These are phyloP conservation scores for Hypoxylon lienhwacheense DNA, from an alignment of 495 filamentous ascomycete genomes.

Conservation along the genomic window DNA sequence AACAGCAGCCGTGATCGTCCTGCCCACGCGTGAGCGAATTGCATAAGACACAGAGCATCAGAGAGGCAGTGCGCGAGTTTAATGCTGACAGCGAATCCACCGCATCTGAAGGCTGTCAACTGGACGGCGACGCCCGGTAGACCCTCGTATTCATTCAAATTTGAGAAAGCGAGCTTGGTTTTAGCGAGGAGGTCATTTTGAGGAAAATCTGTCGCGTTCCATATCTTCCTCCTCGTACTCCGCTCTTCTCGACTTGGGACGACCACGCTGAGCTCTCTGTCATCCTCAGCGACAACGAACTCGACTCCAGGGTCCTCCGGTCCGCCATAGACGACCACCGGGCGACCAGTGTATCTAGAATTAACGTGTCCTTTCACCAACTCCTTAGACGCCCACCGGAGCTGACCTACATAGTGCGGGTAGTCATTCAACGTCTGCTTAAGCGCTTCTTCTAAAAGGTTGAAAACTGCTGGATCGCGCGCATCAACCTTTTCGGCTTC, in stretches of 20 bases:
- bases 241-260: conserved; percentile 38
- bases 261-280: conserved; percentile 31
- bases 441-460: conserved; percentile 41
- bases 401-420: conserved; percentile 44
- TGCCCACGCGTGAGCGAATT: conserved; percentile 53
- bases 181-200: conserved; percentile 21
- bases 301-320: conserved; percentile 36
- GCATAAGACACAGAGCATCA: conserved; percentile 51
- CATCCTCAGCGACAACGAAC: conserved; percentile 21
- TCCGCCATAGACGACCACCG: conserved; percentile 28
- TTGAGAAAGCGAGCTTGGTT: conserved; percentile 32
- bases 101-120: conserved; percentile 45
- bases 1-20: conserved; percentile 20
- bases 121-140: conserved; percentile 45
- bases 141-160: conserved; percentile 22
- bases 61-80: conserved; percentile 51
- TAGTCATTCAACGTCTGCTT: conserved; percentile 41
- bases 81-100: conserved; percentile 47
- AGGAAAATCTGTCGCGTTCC: conserved; percentile 31
- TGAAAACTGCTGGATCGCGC: conserved; percentile 19
- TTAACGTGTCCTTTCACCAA: conserved; percentile 25
- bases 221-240: conserved; percentile 33
- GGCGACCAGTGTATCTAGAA: conserved; percentile 27
- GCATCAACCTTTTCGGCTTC: conserved; percentile 24
- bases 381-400: conserved; percentile 33